Base-by-base conservation (phyloP, 1,284 basidiomycete genomes). In the Phlebopus sp. region DNA sequence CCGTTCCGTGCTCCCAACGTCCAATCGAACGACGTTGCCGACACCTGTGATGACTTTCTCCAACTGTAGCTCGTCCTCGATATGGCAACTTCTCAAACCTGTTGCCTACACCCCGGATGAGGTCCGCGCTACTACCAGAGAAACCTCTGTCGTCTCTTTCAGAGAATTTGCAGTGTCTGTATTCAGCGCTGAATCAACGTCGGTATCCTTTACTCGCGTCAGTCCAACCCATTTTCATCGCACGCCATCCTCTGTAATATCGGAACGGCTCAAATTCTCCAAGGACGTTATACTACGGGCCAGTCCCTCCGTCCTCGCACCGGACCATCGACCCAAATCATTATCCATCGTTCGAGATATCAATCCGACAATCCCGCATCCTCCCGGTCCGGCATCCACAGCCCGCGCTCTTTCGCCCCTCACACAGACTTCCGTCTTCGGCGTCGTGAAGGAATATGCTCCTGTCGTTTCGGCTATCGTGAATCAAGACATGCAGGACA, bases 81-180 rank as follows among this genome's bases (percentile, higher is more conserved):
- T 53, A 45, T 67, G 49, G 58, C 72, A 47, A 63, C 59, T 57
- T 58, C 57, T 52, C 52, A 68, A 52, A 64, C 71, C 55, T 42
- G 50, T 44, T 4, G 42, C 58, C 36, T 72, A 75, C 59, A 63
- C 71, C 37, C 69, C 75, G 36, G 56, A 70, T 53, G 56, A 68
- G 38, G 37, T 70, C 39, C 46, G 66, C 34, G 54, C 72, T 44
- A 55, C 64, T 34, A 55, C 63, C 6, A 52, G 58, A 18, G 68
- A 66, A 38, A 53, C 54, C 21, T 62, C 57, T 14, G 39, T 52
- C 13, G 49, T 60, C 3, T 70, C 78, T 1, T 53, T 75, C 43
- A 81, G 77, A 59, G 81, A 84, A 35, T 62, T 78, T 42, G 77
- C 80, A 0, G 58, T 85, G 21, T 78, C 82, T 0, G 67, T 84